Evolutionary conservation across 2,329 filamentous ascomycete genomes (phyloP), one percentile per base, ranked within the genome.

Genomic region (Exophiala sideris): DNA sequence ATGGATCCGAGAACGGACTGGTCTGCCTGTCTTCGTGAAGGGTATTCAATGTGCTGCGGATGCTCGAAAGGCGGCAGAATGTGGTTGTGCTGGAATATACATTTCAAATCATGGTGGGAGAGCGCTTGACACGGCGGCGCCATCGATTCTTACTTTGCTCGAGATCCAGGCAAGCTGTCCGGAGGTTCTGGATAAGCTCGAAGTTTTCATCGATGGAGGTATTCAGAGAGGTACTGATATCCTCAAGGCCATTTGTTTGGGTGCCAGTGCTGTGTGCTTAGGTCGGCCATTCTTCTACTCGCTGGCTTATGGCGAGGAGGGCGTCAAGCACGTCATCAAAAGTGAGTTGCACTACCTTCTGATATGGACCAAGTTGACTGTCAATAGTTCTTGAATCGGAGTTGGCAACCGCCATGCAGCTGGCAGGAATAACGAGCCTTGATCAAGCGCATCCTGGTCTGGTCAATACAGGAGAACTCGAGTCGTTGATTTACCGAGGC

Each of bases 401-500:
- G 65, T 67, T 87, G 3, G 79, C 84, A 60, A 85, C 81, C 1
- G 82, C 82, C 1, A 87, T 87, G 84, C 77, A 80, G 21, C 76
- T 86, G 66, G 79, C 84, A 53, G 84, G 84, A 1, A 74, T 86
- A 32, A 85, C 81, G 1, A 76, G 80, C 56, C 68, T 87, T 5
- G 75, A 79, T 48, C 76, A 85, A 64, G 75, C 83, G 5, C 78
- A 84, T 59, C 81, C 83, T 1, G 82, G 83, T 0, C 71, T 85
- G 65, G 68, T 87, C 18, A 84, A 85, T 50, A 79, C 77, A 0
- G 36, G 45, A 11, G 49, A 56, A 20, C 39, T 58, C 20, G 41
- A 44, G 12, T 10, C 41, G 7, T 44, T 44, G 41, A 44, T 55
- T 9, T 46, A 51, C 21, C 47, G 48, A 11, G 48, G 48, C 16